Evolutionary conservation across 495 filamentous ascomycete genomes (phyloP), one percentile per base, ranked within the genome.

Genomic region (Entonaema liquescens): DNA sequence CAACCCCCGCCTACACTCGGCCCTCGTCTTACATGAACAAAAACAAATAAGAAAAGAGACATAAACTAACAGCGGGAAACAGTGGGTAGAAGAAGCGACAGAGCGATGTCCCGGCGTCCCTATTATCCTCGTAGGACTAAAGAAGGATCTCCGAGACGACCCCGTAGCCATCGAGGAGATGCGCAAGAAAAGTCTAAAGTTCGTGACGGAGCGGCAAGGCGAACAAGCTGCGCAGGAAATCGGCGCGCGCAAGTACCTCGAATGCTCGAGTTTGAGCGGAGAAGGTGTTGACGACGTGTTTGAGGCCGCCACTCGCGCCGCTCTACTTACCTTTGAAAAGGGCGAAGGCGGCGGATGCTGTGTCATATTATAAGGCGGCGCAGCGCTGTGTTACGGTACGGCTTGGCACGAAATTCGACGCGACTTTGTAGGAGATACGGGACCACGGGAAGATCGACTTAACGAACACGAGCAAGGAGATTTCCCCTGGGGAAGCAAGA

Each of bases 271-370:
- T 31, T 80, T 99, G 71, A 97, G 92, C n/a, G 95, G 95, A 54
- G 96, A 99, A 77, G 95, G 95, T 12, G 95, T 99, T 23, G 95
- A 99, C 79, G 95, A 99, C 80, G 95, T 99, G 12, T 99, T 99
- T 76, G 95, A 99, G 78, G 95, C 95, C 28, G 95, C 95, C 8
- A 99, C 95, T 59, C 87, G 95, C 75, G 95, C 95, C n/a, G 94
- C 95, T 28, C 83, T 99, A 60, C 85, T 97, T 19, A 95, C 89
- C 36, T 95, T 96, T 64, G 95, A 98, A 74, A 95, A 95, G 79
- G 88, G 89, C 26, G 92, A 97, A 79, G 87, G 89, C 59, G 81
- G 84, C 52, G 91, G 91, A 17, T 98, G 95, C 85, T 99, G 95
- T 81, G 87, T 93, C 50, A 94, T 99, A 75, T 88, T 98, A 88